These are phyloP conservation scores for Calocera cornea DNA, from an alignment of 768 basidiomycete species.

Conservation along the genomic window DNA sequence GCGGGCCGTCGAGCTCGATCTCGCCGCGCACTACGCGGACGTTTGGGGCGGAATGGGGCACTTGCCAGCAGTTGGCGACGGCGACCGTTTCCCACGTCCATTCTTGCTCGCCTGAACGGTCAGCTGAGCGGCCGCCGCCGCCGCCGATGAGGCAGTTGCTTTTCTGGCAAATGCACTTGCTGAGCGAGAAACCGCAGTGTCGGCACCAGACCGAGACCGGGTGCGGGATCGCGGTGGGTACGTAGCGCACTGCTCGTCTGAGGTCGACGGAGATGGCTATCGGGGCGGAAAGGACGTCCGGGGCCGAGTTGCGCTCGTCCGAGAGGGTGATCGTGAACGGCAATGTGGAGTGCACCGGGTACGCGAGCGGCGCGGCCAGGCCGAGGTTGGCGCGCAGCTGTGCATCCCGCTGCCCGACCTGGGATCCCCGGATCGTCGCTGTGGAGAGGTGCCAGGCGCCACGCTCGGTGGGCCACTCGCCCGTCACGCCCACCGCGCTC, in stretches of 20 bases:
- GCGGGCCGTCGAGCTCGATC: not conserved
- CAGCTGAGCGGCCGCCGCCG: not conserved
- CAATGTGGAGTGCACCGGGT: not conserved
- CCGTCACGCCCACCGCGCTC: not conserved
- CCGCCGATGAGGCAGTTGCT: too few species aligned
- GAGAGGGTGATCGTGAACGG: slow-evolving; percentile 2
- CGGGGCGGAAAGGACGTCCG: not conserved
- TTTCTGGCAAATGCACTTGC: not conserved
- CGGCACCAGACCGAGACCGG: not conserved
- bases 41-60: not conserved
- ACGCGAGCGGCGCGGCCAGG: not conserved
- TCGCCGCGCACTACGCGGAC: not conserved
- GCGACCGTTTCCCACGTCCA: not conserved
- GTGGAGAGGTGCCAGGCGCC: not conserved
- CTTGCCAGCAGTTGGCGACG: not conserved
- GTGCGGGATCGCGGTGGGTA: not conserved
- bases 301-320: not conserved
- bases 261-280: not conserved
- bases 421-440: not conserved
- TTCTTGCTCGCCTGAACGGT: not conserved
- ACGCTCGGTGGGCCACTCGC: not conserved
- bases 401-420: not conserved
- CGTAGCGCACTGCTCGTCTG: not conserved
- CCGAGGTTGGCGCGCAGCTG: not conserved
- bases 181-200: not conserved